Evolutionary conservation across 371 early-diverging fungal species (phyloP).

Genomic region (Mucor mucedo): DNA sequence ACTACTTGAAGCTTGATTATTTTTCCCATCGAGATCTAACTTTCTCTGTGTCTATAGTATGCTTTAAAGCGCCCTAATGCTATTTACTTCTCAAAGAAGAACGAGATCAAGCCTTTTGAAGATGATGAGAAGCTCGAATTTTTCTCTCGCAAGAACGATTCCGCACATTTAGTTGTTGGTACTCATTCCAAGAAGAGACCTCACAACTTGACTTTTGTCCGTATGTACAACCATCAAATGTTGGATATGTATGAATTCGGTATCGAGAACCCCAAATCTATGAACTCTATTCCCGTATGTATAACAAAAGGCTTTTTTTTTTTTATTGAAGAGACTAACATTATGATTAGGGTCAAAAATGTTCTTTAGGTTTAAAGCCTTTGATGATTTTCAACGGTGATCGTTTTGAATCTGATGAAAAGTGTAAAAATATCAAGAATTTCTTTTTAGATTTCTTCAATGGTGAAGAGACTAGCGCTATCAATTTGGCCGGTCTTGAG

Average conservation of each 20-base stretch:
- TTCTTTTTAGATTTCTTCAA: slow-evolving; percentile 92
- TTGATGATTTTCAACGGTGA: slow-evolving; percentile 92
- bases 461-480: slow-evolving; percentile 72
- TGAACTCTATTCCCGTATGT: slow-evolving; percentile 76
- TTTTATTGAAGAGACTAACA: neutral
- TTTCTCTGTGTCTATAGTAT: slow-evolving; percentile 58
- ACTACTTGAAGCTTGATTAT: too few relatives aligned
- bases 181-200: slow-evolving; percentile 97
- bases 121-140: slow-evolving; percentile 91
- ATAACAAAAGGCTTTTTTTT: neutral
- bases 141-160: slow-evolving; percentile 93
- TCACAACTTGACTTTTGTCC: slow-evolving; percentile 87
- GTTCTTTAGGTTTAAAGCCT: slow-evolving; percentile 89
- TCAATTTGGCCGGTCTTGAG: slow-evolving; percentile 89
- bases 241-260: slow-evolving; percentile 97
- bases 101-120: slow-evolving; percentile 96
- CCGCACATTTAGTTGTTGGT: slow-evolving; percentile 87
- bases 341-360: slow-evolving; percentile 62
- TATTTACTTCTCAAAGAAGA: slow-evolving; percentile 89
- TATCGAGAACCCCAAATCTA: slow-evolving; percentile 66
- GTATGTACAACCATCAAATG: slow-evolving; percentile 91
- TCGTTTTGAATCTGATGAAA: slow-evolving; percentile 73
- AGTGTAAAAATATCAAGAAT: slow-evolving; percentile 77
- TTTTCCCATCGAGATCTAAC: neutral
- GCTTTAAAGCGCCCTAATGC: slow-evolving; percentile 91